These are phyloP conservation scores for Pythium grandisporangium DNA, from an alignment of 352 stramenopile species.

Conservation along the genomic window DNA sequence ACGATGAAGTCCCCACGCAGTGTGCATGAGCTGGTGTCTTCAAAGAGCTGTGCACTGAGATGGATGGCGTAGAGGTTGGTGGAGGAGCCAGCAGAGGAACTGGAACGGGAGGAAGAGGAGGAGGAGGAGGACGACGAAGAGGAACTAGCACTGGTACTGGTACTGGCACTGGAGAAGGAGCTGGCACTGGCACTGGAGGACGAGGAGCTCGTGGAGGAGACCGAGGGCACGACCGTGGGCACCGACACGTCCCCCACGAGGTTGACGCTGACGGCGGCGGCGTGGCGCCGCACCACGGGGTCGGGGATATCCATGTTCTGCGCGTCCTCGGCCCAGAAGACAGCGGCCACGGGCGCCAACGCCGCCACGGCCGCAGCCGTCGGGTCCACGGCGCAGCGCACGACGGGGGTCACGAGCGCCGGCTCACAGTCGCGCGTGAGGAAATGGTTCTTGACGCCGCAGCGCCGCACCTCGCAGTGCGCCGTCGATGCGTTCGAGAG, in stretches of 20 bases:
- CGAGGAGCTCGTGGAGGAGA: too few species aligned
- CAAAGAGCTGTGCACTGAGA: slow-evolving; percentile 28
- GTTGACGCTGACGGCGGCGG: slow-evolving; percentile 1
- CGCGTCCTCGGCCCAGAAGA: slow-evolving; percentile 59
- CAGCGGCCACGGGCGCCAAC: slow-evolving; percentile 14
- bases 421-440: slow-evolving; percentile 21
- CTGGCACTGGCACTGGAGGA: too few species aligned
- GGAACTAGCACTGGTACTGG: too few species aligned
- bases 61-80: slow-evolving; percentile 54
- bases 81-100: slow-evolving; percentile 3
- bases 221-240: too few species aligned
- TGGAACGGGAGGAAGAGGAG: too few species aligned
- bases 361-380: too few species aligned
- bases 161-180: too few species aligned
- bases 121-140: too few species aligned
- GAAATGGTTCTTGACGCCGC: slow-evolving; percentile 43
- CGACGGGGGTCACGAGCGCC: slow-evolving; percentile 19
- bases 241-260: too few species aligned
- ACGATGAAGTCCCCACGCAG: slow-evolving; percentile 50
- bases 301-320: slow-evolving; percentile 31
- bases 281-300: slow-evolving; percentile 42
- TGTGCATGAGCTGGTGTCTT: slow-evolving; percentile 34
- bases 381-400: slow-evolving; percentile 40
- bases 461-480: slow-evolving; percentile 19
- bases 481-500: slow-evolving; percentile 16